Conservation (phyloP, 208 protist species). For the Crithidia fasciculata region DNA sequence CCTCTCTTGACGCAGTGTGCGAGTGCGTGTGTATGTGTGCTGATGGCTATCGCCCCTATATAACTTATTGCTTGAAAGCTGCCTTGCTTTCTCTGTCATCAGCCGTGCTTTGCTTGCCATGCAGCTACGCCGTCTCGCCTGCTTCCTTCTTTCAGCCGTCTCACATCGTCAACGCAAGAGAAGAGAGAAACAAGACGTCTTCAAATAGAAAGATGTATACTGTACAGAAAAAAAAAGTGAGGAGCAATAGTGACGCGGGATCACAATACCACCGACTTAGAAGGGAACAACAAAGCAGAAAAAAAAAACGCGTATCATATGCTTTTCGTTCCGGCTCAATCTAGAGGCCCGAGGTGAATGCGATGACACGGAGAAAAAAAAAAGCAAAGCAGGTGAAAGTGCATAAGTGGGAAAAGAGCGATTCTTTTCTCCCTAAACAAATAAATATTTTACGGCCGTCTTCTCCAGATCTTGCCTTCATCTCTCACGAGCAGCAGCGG, state of each 20-base stretch:
- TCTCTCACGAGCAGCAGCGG: background rate
- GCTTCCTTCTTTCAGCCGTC: too few species aligned
- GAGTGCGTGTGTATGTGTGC: background rate
- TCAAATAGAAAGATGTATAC: too few species aligned
- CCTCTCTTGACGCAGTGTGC: background rate
- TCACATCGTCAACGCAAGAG: too few species aligned
- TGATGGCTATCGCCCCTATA: background rate
- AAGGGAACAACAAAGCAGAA: background rate
- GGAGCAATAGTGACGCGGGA: too few species aligned
- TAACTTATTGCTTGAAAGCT: background rate
- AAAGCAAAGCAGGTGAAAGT: background rate
- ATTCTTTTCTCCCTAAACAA: background rate
- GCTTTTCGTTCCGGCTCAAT: too few species aligned
- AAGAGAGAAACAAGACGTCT: too few species aligned
- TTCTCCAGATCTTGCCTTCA: background rate
- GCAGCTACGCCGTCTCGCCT: too few species aligned
- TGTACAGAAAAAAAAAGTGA: too few species aligned
- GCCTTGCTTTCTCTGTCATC: too few species aligned
- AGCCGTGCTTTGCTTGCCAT: background rate
- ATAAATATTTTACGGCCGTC: too few species aligned
- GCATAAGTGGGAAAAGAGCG: background rate
- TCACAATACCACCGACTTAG: too few species aligned
- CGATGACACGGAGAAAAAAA: background rate
- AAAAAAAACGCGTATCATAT: background rate
- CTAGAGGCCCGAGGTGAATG: too few species aligned